Evolutionary conservation across 2,329 filamentous ascomycete genomes (phyloP).

Genomic region (Hymenoscyphus infarciens): DNA sequence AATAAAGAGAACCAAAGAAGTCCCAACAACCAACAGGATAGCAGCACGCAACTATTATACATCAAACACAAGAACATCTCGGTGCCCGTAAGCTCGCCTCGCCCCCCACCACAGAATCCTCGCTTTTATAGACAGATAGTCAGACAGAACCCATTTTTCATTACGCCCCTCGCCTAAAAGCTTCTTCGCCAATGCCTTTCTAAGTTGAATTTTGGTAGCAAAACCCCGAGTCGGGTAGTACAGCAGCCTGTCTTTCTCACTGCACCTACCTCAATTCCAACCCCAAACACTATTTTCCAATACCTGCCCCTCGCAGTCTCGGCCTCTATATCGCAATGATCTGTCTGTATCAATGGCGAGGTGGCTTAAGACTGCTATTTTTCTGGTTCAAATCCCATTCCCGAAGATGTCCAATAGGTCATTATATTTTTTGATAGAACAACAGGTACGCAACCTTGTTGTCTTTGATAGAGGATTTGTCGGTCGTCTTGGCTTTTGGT

Average conservation of each 20-base stretch:
- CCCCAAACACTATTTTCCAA: not conserved
- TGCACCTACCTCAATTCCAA: not conserved
- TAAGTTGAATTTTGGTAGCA: slow-evolving; percentile 4
- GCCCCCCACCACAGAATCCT: not conserved
- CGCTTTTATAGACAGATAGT: not conserved
- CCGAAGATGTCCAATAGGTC: not conserved
- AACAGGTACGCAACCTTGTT: slow-evolving; percentile 97
- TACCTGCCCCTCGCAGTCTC: not conserved
- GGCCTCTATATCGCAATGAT: not conserved
- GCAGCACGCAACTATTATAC: slow-evolving; percentile 10
- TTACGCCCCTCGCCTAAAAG: not conserved
- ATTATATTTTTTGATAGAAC: slow-evolving; percentile 69
- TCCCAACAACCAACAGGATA: not conserved
- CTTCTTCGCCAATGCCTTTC: not conserved
- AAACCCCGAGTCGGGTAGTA: not conserved
- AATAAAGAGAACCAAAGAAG: not conserved
- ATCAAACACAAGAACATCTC: slow-evolving; percentile 4
- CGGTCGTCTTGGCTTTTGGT: slow-evolving; percentile 55
- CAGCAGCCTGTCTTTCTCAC: not conserved
- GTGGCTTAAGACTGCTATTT: not conserved
- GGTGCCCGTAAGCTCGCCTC: not conserved
- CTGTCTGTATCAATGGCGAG: not conserved
- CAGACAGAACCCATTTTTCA: not conserved
- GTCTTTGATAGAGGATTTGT: slow-evolving; percentile 64
- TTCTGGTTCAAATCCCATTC: not conserved